Evolutionary conservation across 768 basidiomycete species (phyloP).

Genomic region (Boletus tylopilopsis): DNA sequence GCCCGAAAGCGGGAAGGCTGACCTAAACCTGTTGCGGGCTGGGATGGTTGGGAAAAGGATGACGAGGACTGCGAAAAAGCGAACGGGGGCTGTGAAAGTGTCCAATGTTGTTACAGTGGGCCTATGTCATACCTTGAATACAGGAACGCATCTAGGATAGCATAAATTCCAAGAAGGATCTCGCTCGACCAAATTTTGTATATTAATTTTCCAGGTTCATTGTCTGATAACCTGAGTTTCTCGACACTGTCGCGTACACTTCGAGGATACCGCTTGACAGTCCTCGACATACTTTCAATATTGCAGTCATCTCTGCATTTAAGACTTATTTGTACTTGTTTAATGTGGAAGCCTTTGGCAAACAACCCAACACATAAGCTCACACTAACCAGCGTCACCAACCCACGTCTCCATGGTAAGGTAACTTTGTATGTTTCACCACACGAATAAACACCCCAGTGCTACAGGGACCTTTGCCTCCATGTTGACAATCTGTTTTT

Average conservation of each 20-base stretch:
- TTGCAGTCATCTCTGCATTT: too few relatives aligned
- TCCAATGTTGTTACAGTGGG: slow-evolving; percentile 36
- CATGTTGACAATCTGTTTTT: slow-evolving; percentile 36
- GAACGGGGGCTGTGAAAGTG: slow-evolving; percentile 22
- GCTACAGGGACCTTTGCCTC: slow-evolving; percentile 37
- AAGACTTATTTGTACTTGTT: slow-evolving; percentile 15
- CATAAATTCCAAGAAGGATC: not conserved
- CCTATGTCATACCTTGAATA: slow-evolving; percentile 29
- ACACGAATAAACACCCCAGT: slow-evolving; percentile 42
- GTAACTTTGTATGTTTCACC: not conserved
- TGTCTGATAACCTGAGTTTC: too few relatives aligned
- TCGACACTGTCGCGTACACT: too few relatives aligned
- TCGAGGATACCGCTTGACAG: too few relatives aligned
- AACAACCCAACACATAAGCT: slow-evolving; percentile 5
- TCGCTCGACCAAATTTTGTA: not conserved
- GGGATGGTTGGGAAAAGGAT: slow-evolving; percentile 31
- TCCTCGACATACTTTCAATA: too few relatives aligned
- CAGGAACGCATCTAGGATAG: slow-evolving; percentile 15
- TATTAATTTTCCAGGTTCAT: too few relatives aligned
- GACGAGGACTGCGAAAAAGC: slow-evolving; percentile 28
- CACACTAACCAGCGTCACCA: not conserved
- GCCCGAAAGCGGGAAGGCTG: slow-evolving; percentile 35
- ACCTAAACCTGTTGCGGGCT: slow-evolving; percentile 32
- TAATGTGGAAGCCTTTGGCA: slow-evolving; percentile 9
- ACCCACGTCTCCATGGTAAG: slow-evolving; percentile 13